Conservation (phyloP, 768 basidiomycete genomes). For the Mycena epipterygia region DNA sequence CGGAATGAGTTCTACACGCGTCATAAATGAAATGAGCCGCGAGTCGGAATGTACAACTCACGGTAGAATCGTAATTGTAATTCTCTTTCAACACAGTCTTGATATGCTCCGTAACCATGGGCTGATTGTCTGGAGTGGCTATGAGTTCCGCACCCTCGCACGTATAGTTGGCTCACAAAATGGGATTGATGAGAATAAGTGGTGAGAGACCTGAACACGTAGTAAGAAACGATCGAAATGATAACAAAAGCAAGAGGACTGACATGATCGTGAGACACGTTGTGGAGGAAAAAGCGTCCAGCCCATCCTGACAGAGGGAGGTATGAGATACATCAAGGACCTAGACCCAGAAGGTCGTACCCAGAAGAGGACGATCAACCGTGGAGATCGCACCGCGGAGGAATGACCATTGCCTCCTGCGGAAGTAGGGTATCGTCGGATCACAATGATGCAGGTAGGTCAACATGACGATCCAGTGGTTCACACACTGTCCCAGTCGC, state of each 20-base stretch:
- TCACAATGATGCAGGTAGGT: conserved; percentile 76
- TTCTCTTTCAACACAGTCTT: conserved; percentile 65
- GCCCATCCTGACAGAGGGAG: conserved; percentile 60
- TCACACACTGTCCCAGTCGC: conserved; percentile 4
- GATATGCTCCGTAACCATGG: conserved; percentile 60
- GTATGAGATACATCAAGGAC: background rate
- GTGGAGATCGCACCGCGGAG: conserved; percentile 71
- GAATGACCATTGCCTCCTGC: conserved; percentile 70
- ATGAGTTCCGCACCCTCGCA: background rate
- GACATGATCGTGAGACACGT: conserved; percentile 48
- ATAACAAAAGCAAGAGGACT: background rate
- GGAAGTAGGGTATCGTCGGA: conserved; percentile 71
- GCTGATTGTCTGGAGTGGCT: conserved; percentile 60
- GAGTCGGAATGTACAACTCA: conserved; percentile 38
- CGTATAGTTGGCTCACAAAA: conserved; percentile 61
- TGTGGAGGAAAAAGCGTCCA: conserved; percentile 69
- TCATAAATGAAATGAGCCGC: conserved; percentile 15
- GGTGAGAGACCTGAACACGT: conserved; percentile 64
- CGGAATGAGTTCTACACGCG: conserved; percentile 42
- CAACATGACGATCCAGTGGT: conserved; percentile 67
- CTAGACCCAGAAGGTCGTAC: background rate
- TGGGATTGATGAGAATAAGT: conserved; percentile 70
- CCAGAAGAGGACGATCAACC: conserved; percentile 69
- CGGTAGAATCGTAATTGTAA: conserved; percentile 72
- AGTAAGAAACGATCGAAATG: background rate